These are phyloP conservation scores for Suhomyces maxii DNA, from an alignment of 1,139 yeast genomes.

Conservation along the genomic window DNA sequence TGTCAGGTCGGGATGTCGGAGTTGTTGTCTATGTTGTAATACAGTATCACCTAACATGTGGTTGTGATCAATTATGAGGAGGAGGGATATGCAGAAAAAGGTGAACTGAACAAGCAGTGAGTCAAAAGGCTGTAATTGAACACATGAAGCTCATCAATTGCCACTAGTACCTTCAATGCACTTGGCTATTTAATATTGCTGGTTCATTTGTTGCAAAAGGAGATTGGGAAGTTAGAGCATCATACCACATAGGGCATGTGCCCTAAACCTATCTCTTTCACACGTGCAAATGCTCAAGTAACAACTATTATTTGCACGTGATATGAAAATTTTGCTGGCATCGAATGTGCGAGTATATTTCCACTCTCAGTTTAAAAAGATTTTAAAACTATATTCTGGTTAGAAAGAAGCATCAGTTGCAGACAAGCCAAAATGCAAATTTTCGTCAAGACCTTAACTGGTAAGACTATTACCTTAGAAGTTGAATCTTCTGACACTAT, in stretches of 20 bases:
- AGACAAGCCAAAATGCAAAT: conserved; percentile 83
- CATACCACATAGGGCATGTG: neutral
- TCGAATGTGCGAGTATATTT: neutral
- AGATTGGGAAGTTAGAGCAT: neutral
- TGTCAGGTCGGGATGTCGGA: neutral
- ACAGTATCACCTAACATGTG: conserved; percentile 7
- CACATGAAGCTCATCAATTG: too few species aligned
- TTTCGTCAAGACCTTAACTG: conserved; percentile 98
- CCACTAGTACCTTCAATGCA: too few species aligned
- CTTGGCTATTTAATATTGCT: neutral
- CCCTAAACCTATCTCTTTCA: neutral
- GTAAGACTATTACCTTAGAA: conserved; percentile 99
- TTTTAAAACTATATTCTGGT: conserved; percentile 30
- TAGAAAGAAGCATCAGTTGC: conserved; percentile 54
- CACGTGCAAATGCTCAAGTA: neutral
- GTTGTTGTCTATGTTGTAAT: conserved; percentile 2
- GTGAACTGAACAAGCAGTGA: too few species aligned
- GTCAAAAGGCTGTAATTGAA: too few species aligned
- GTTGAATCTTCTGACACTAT: conserved; percentile 99
- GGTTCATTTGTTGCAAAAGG: neutral
- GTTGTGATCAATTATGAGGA: too few species aligned
- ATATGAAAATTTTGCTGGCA: neutral
- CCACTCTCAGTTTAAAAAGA: neutral
- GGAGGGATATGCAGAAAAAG: too few species aligned
- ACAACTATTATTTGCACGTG: conserved; percentile 2